Evolutionary conservation across 2,329 filamentous ascomycete species (phyloP), one percentile per base, ranked within the genome.

Genomic region (Eutypa lata): DNA sequence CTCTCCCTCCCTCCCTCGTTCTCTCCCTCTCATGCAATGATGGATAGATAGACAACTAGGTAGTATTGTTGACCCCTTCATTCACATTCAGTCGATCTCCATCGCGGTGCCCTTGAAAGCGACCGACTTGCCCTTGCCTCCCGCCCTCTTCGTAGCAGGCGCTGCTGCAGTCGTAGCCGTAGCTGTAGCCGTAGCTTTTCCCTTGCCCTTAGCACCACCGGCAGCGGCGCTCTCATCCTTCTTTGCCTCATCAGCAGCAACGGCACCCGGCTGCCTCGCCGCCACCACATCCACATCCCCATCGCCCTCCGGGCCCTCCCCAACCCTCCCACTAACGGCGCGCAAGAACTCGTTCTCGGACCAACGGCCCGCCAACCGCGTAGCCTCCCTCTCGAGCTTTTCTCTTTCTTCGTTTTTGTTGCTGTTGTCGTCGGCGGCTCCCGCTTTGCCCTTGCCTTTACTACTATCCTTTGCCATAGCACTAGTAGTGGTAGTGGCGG

Each of bases 271-370:
- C n/a, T n/a, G n/a, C n/a, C n/a, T n/a, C n/a, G n/a, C n/a, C n/a
- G n/a, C n/a, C n/a, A n/a, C 58, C 43, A 43, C 60, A 10, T 44
- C 53, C 22, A 28, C 42, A 35, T 60, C 57, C 38, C 49, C 55
- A 48, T 59, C 61, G 11, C 63, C 61, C 33, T 66, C 61, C 14
- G 60, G 59, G 13, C 59, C 60, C 28, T 63, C 59, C 24, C 57
- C 58, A 57, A 63, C 60, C 14, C 16, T n/a, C 13, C 64, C 64
- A 48, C 66, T 69, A 28, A 70, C 64, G 43, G 62, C 63, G 46
- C 59, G 61, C 35, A 71, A 59, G 54, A 64, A 68, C 16, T 67
- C 64, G 26, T 66, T 63, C 38, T 64, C 58, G 42, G 56, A 54
- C 68, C 68, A 70, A 16, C 55, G 58, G 3, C 63, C 49, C 43